Base-by-base conservation (phyloP, 495 filamentous ascomycete species). In the Bathelium albidoporum region DNA sequence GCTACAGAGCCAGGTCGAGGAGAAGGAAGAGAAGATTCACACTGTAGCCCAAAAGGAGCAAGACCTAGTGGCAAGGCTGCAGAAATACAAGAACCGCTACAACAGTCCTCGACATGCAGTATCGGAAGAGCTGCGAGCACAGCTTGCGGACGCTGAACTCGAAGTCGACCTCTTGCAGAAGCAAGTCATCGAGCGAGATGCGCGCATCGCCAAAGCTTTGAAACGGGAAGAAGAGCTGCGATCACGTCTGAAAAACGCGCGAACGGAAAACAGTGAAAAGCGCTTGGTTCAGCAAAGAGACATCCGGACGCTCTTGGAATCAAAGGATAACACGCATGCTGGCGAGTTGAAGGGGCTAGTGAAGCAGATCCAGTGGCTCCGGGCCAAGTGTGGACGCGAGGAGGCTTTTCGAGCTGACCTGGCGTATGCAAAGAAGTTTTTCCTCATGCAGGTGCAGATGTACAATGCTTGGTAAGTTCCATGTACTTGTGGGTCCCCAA, bases 281-380 rank as follows among this genome's bases (percentile, higher is more conserved):
- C 26, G 41, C 29, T 59, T 53, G 41, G 29, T 69, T 12, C 61
- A 69, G 12, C 39, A 64, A 62, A 64, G 63, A 45, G 60, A 64
- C 7, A 43, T 29, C 26, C 29, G 32, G 7, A 26, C 36, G 34
- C 52, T 64, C 31, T 24, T 69, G 32, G 52, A 59, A 29, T 68
- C 62, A 0, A 60, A 58, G 22, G 80, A 88, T 68, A 78, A 79
- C 61, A 77, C 81, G 59, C 92, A 96, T 67, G 81, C 82, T 64
- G 87, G 86, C 68, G 95, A 97, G 75, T 80, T 96, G 32, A 82
- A 84, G 58, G 91, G 91, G 12, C 78, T 98, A 71, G 83, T 82
- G 64, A 87, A 92, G 75, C 91, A 96, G 73, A 93, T 97, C 68
- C 80, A 91, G 66, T 98, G 89, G 86, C 83, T 97, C 63, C 81